phyloP scores from a whole-genome alignment of 441 rosid genomes.

The Capsella rubella region DNA sequence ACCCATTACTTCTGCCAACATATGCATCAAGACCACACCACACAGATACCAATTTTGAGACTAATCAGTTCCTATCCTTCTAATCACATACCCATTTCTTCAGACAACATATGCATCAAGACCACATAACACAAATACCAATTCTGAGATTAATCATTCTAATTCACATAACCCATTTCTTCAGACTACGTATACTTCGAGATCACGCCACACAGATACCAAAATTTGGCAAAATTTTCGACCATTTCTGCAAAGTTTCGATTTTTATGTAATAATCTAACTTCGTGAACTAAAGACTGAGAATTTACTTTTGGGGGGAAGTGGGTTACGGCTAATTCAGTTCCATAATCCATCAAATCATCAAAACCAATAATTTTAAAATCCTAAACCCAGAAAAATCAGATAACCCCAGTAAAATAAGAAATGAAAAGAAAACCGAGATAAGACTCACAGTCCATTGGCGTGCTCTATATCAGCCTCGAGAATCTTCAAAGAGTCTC shows the following conservation, averaged over 20 bases:
- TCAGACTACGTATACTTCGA: neutral
- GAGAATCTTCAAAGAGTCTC: conserved; percentile 77
- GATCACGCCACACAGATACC: neutral
- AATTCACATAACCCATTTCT: neutral
- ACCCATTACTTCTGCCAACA: neutral
- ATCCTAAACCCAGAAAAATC: conserved; percentile 30
- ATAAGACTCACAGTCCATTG: conserved; percentile 76
- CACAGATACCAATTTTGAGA: neutral
- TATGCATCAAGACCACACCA: conserved; percentile 6
- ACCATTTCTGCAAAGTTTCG: conserved; percentile 5
- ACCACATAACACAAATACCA: neutral
- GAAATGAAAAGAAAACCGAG: conserved; percentile 19
- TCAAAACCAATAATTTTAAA: conserved; percentile 1
- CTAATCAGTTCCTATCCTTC: conserved; percentile 3
- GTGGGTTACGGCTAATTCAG: conserved; percentile 15
- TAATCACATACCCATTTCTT: neutral
- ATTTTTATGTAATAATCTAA: neutral
- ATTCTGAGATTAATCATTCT: neutral
- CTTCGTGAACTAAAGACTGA: neutral
- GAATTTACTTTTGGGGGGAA: neutral
- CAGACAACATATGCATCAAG: conserved; percentile 7
- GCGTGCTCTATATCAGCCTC: conserved; percentile 95
- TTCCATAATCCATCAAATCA: conserved; percentile 9
- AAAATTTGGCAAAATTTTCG: neutral
- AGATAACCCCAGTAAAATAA: neutral